Base-by-base conservation (phyloP, 805 yeast genomes). In the Saturnispora sekii region DNA sequence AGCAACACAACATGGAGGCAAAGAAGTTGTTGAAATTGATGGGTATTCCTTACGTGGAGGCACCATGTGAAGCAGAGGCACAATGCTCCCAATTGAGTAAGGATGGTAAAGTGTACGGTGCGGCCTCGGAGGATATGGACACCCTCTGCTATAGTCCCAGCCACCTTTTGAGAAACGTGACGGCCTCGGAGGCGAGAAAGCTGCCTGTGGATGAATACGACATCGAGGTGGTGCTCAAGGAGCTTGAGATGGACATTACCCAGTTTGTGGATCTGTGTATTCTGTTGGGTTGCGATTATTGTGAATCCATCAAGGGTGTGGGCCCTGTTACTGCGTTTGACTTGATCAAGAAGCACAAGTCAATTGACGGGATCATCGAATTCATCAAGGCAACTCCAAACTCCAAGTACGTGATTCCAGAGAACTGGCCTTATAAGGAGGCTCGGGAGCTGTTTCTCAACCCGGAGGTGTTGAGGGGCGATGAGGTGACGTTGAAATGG, bases 51-150 rank as follows among this genome's bases (percentile, higher is more conserved):
- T 85, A 69, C 54, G 83, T 93, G 5, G 79, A 78, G 44, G 97
- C 98, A 0, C 98, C 99, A 1, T 82, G 96, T 60, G 99, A 93
- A 64, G 99, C 99, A 2, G 99, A 93, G 62, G 96, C 98, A 0
- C 97, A 93, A 57, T 93, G 98, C 69, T 97, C 98, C 0, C 93
- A 79, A 51, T 66, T 93, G 40, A 97, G 97, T 3, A 76, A 79
- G 47, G 76, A 78, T 10, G 97, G 96, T 2, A 88, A 87, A 58
- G 97, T 90, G 0, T 93, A 81, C 60, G 98, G 95, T 8, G 96
- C 97, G 3, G 98, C 97, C 1, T 84, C 95, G 5, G 98, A 93
- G 62, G 98, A 93, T 76, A 93, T 93, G 98, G 98, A 93, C 65
- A 93, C 98, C 1, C 63, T 93, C 45, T 93, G 97, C 58, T 93